A percentile compares a stretch with the other conserved stretches of the same genome.
phyloP scores from a whole-genome alignment of 148 eudicot genomes.

The Amaranthus palmeri region DNA sequence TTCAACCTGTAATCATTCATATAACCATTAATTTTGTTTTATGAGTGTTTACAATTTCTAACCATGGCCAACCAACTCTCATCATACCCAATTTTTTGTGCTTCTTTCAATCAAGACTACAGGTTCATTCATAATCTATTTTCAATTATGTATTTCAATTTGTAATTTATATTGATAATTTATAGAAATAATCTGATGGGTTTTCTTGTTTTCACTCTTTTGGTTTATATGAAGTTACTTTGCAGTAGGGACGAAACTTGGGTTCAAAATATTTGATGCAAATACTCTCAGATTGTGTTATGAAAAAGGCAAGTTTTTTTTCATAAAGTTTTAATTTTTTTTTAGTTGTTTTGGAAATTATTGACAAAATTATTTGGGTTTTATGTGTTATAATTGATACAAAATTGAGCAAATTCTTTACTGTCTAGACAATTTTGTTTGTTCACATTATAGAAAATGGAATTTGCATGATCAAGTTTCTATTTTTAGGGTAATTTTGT shows the following conservation, averaged over 20 bases:
- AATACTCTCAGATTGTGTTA: constrained; percentile 67
- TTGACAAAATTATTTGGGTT: background rate
- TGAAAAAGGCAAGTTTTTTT: constrained; percentile 49
- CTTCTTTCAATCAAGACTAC: constrained; percentile 75
- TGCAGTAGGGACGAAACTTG: constrained; percentile 78
- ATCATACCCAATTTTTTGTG: constrained; percentile 55
- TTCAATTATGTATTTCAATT: background rate
- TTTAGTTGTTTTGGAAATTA: background rate
- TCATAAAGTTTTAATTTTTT: background rate
- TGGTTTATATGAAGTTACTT: constrained; percentile 46
- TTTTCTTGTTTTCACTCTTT: constrained; percentile 5
- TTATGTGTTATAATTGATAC: background rate
- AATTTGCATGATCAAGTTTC: background rate
- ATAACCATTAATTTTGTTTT: background rate
- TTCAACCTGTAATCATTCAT: no score
- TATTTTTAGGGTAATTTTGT: background rate
- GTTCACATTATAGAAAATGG: background rate
- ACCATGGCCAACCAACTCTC: constrained; percentile 42
- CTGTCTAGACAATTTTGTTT: background rate
- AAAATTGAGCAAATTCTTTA: background rate
- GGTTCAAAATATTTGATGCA: constrained; percentile 72
- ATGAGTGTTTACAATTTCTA: background rate
- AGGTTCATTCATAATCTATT: constrained; percentile 32
- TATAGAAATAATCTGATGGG: background rate
- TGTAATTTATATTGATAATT: background rate